phyloP scores from a whole-genome alignment of 169 alveolate species.

The Plasmodium falciparum region DNA sequence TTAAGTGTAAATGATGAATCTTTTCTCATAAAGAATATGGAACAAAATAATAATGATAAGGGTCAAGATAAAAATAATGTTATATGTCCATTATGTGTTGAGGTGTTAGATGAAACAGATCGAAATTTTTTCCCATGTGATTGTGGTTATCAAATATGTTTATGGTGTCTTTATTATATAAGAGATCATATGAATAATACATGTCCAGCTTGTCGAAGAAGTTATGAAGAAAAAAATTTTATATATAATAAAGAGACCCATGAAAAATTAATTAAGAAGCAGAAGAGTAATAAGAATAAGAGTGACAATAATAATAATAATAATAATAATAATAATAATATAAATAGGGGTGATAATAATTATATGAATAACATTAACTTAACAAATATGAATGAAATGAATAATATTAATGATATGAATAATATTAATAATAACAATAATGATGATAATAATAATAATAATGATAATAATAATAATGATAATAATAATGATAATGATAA shows the following conservation, averaged over 20 bases:
- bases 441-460: too few species aligned
- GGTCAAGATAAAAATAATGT: constrained; percentile 37
- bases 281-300: constrained; percentile 31
- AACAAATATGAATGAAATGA: background rate
- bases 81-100: constrained; percentile 92
- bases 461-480: too few species aligned
- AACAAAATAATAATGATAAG: constrained; percentile 22
- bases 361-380: background rate
- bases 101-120: constrained; percentile 92
- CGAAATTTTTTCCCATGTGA: constrained; percentile 91
- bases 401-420: background rate
- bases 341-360: background rate
- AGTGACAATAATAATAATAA: constrained; percentile 51
- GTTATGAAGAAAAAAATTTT: constrained; percentile 89
- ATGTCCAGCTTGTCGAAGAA: constrained; percentile 94
- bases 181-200: constrained; percentile 91
- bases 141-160: constrained; percentile 93
- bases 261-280: constrained; percentile 53
- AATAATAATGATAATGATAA: too few species aligned
- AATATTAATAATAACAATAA: too few species aligned
- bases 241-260: constrained; percentile 78
- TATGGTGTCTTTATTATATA: constrained; percentile 93
- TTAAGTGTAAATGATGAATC: background rate
- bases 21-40: background rate
- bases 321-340: constrained; percentile 11